Base-by-base conservation (phyloP, 306 rosid species). In the Sicyos edulis region DNA sequence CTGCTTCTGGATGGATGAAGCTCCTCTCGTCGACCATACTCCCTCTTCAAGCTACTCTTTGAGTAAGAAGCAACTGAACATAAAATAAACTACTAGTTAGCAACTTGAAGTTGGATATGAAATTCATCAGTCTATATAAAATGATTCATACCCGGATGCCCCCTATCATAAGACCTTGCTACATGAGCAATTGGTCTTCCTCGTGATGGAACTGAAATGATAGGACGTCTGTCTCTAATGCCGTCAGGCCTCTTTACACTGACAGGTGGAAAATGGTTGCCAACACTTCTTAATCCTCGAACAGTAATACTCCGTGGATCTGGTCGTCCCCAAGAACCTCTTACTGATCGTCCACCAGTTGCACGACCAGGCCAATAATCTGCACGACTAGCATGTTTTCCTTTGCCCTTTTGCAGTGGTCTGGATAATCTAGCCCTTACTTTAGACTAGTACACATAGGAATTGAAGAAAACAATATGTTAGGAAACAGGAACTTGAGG, bases 371-470 rank as follows among this genome's bases (percentile, higher is more conserved):
- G 74, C 53, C 89, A 88, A 56, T 75, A 86, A 78, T 91, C 99
- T 44, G 92, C 89, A 7, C 88, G 99, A 72, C 86, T 76, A 17
- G 77, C 79, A 71, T 87, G 90, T 34, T 85, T 91, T 68, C 99
- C 97, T 67, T 87, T 92, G 52, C 95, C 97, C 79, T 96, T 82
- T 81, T 95, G 97, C 63, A 95, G 91, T n/a, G 99, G 99, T 77
- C 99, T 91, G 29, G 99, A 95, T 82, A 95, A 78, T 75, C 99
- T 87, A 21, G 97, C 99, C 84, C 99, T 83, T 22, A 95, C 96
- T 77, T 95, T 95, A 40, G 97, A 97, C 97, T 95, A 79, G 54
- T 79, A 82, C 0, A 26, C 54, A 54, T 14, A 5, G 10, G 0
- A 42, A 42, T 51, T 17, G 19, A 8, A 19, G 37, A 34, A 34